Percentiles rank a stretch among this genome's conserved stretches.
These are phyloP conservation scores for Sclerotinia nivalis DNA, from an alignment of 2,329 filamentous ascomycete species.

Conservation along the genomic window DNA sequence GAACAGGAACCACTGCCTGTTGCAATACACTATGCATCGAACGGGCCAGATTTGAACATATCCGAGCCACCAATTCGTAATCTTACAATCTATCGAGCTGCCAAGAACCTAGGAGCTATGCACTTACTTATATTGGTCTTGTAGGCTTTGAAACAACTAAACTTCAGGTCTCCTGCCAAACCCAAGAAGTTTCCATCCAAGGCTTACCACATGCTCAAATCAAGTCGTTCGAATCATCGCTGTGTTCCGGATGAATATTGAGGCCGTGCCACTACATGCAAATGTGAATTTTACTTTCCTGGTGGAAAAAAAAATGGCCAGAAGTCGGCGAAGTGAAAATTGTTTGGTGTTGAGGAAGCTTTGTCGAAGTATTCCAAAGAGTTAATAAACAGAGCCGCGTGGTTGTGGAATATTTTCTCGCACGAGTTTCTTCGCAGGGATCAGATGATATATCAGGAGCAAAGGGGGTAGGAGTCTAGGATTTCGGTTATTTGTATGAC, in stretches of 20 bases:
- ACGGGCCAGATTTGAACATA: too few relatives aligned
- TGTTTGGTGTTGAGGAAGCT: neutral
- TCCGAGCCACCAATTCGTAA: neutral
- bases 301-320: neutral
- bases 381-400: too few relatives aligned
- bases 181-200: conserved; percentile 4
- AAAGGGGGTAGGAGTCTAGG: neutral
- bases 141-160: neutral
- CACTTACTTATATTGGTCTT: neutral
- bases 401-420: too few relatives aligned
- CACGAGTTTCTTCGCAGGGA: too few relatives aligned
- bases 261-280: neutral
- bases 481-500: neutral
- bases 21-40: too few relatives aligned
- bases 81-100: neutral
- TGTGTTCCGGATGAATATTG: neutral
- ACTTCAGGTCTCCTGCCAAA: neutral
- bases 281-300: neutral
- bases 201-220: neutral
- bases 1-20: too few relatives aligned
- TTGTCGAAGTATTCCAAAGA: neutral
- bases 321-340: neutral
- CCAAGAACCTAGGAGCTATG: neutral
- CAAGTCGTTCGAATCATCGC: neutral
- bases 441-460: too few relatives aligned